Conservation (phyloP, 192 early-diverging fungal species). For the Coemansia javaensis region DNA sequence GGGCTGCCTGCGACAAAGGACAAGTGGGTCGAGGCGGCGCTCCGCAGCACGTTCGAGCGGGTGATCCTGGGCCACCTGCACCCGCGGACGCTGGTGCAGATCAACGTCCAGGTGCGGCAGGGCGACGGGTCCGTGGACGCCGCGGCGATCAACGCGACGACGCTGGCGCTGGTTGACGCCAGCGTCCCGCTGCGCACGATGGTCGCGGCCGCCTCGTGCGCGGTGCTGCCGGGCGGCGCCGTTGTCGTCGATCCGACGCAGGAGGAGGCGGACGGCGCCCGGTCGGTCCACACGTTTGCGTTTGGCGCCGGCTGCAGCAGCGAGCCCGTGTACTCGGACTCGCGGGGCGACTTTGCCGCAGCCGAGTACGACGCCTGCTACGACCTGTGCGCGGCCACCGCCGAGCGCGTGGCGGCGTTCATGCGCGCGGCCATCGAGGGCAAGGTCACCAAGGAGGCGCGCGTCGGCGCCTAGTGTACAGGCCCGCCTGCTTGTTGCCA, state of each 20-base stretch:
- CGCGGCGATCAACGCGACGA: constrained; percentile 76
- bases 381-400: constrained; percentile 33
- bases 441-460: constrained; percentile 34
- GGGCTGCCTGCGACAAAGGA: constrained; percentile 67
- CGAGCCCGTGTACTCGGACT: constrained; percentile 59
- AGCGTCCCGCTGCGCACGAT: constrained; percentile 75
- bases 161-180: constrained; percentile 85
- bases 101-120: constrained; percentile 78
- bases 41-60: constrained; percentile 72
- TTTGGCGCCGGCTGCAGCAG: constrained; percentile 40
- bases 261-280: constrained; percentile 64
- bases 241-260: constrained; percentile 75
- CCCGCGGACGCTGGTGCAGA: constrained; percentile 81
- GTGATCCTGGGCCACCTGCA: constrained; percentile 72
- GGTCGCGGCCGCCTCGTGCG: constrained; percentile 65
- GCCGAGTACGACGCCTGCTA: constrained; percentile 48
- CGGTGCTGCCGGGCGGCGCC: constrained; percentile 54
- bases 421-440: constrained; percentile 61
- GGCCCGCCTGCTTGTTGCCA: constrained; percentile 14
- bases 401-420: constrained; percentile 54
- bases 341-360: constrained; percentile 66
- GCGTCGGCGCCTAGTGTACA: constrained; percentile 6
- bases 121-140: constrained; percentile 81
- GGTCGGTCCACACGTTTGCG: constrained; percentile 80
- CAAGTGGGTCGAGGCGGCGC: constrained; percentile 61